A percentile compares a stretch with the other conserved stretches of the same genome.
phyloP scores from a whole-genome alignment of 2,329 filamentous ascomycete species.

The Pseudogymnoascus sp. region DNA sequence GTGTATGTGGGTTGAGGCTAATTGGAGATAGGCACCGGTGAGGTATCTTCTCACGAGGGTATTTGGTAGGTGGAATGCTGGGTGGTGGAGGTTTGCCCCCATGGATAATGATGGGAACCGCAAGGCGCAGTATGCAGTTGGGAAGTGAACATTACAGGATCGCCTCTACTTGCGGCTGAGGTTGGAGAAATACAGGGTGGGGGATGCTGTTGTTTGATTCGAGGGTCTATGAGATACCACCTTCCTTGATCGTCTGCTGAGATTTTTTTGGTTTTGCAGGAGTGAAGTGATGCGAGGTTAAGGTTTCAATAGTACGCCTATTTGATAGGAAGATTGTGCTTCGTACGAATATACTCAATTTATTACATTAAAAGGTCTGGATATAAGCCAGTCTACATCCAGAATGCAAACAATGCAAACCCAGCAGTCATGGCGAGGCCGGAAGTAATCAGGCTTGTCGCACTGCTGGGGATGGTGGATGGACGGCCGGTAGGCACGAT shows the following conservation, averaged over 20 bases:
- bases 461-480: not conserved
- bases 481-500: not conserved
- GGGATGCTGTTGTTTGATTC: not conserved
- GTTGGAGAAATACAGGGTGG: no score
- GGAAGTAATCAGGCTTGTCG: not conserved
- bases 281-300: not conserved
- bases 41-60: constrained; percentile 15
- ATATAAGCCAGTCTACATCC: not conserved
- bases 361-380: not conserved
- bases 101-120: constrained; percentile 15
- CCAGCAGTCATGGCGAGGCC: not conserved
- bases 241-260: not conserved
- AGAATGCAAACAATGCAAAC: not conserved
- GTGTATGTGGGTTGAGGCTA: not conserved
- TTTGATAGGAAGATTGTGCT: not conserved
- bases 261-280: not conserved
- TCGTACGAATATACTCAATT: not conserved
- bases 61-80: constrained; percentile 13
- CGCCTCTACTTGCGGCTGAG: not conserved
- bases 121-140: constrained; percentile 10
- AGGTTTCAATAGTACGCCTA: not conserved
- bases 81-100: constrained; percentile 18
- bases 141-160: not conserved
- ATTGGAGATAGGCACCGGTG: not conserved
- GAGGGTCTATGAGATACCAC: not conserved